These are phyloP conservation scores for Neurospora sp. DNA, from an alignment of 495 filamentous ascomycete species.

Conservation along the genomic window DNA sequence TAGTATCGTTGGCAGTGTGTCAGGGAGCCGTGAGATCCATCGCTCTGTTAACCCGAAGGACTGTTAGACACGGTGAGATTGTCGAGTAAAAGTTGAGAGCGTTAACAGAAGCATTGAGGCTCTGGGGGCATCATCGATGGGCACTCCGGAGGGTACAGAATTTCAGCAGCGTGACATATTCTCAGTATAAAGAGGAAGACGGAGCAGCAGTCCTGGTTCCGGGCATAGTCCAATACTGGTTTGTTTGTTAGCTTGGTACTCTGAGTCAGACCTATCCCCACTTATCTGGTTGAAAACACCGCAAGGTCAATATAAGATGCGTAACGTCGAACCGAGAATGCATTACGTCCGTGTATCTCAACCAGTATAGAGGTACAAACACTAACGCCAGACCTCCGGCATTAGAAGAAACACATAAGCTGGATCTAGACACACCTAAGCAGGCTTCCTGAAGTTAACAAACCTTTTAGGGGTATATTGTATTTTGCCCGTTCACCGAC, in stretches of 20 bases:
- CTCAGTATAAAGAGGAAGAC: neutral
- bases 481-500: neutral
- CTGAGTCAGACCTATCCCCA: neutral
- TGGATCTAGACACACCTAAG: neutral
- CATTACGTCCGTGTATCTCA: neutral
- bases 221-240: neutral
- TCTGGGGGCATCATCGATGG: neutral
- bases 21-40: no score
- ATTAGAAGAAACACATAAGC: neutral
- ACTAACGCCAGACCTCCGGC: no score
- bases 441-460: neutral
- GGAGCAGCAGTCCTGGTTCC: neutral
- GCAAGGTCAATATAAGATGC: neutral
- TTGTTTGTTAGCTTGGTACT: neutral
- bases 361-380: neutral
- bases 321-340: neutral
- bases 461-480: neutral
- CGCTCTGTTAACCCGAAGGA: no score
- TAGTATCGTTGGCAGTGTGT: no score
- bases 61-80: no score
- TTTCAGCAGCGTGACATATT: neutral
- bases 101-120: no score
- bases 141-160: neutral
- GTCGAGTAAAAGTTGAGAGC: neutral
- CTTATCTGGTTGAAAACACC: neutral